Base-by-base conservation (phyloP, 2,329 filamentous ascomycete genomes). In the Volutella citrinella region DNA sequence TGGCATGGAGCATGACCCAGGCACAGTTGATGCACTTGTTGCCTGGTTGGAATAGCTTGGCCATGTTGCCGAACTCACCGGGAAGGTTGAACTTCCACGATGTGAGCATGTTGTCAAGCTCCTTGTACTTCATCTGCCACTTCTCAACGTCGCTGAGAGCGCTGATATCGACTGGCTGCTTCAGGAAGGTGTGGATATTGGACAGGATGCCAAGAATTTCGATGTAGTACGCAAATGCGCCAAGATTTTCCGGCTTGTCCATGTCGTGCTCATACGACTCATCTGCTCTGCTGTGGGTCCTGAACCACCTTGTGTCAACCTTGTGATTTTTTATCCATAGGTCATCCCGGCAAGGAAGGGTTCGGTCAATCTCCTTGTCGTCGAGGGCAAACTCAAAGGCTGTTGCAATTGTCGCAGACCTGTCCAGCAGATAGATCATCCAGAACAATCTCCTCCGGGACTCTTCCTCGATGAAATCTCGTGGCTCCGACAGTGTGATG, bases 301-400 rank as follows among this genome's bases (percentile, higher is more conserved):
- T 76, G 57, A 95, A 95, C 81, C 87, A 91, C 32, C 84, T 72
- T 0, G 89, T 95, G 48, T 93, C 87, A 4, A 94, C 86, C 19
- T 82, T 80, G 45, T 87, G 79, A 47, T 95, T 95, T 47, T 84
- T 85, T 34, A 84, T 75, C 73, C 89, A 95, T 5, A 90, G 69
- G 48, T 95, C 87, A 48, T 95, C 88, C 25, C 87, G 82, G 53
- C 90, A 96, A 3, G 90, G 90, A 7, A 96, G 66, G 30, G 80
- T 86, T 16, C 90, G 78, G 55, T 95, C 89, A 27, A 95, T 91
- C 53, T 95, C 89, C 54, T 84, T 87, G 52, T 95, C 88, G 47
- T 91, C 83, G 13, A 96, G 66, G 1, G 87, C 87, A 56, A 95
- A 95, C 49, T 95, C 88, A 49, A 95, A 95, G 0, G 90, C 88